Conservation (phyloP, 805 yeast genomes). For the Cyberlindnera sargentensis region DNA sequence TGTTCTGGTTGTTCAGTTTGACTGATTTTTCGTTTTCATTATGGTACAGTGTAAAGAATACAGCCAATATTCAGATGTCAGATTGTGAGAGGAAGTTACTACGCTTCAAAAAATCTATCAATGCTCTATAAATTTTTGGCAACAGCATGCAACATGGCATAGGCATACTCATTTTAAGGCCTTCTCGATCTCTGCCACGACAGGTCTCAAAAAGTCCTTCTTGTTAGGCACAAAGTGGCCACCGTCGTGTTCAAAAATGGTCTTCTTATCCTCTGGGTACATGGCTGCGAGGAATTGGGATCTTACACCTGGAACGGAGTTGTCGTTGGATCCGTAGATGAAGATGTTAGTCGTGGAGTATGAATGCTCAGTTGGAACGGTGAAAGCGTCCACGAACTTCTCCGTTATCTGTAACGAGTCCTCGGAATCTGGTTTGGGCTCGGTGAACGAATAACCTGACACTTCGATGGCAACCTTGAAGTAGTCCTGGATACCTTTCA, state of each 20-base stretch:
- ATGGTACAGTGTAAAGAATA: too few species aligned
- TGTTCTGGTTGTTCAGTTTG: too few species aligned
- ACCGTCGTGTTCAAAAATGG: constrained; percentile 76
- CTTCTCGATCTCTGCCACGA: constrained; percentile 30
- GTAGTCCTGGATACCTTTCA: constrained; percentile 21
- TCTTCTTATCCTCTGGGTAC: constrained; percentile 41
- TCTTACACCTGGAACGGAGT: constrained; percentile 72
- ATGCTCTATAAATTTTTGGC: too few species aligned
- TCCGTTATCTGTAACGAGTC: constrained; percentile 30
- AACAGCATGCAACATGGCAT: too few species aligned
- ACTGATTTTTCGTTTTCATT: too few species aligned
- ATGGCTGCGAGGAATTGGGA: constrained; percentile 51
- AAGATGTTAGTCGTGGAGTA: constrained; percentile 50
- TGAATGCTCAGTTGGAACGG: constrained; percentile 20
- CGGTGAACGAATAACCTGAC: constrained; percentile 55
- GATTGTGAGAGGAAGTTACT: too few species aligned
- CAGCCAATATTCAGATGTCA: too few species aligned
- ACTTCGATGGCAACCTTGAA: constrained; percentile 72
- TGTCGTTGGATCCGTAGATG: constrained; percentile 80
- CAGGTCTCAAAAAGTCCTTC: constrained; percentile 42
- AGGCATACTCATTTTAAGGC: constrained; percentile 1
- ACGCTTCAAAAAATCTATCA: too few species aligned
- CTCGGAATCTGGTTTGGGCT: constrained; percentile 28
- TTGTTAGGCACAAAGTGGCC: constrained; percentile 96
- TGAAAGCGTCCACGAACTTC: constrained; percentile 28